Evolutionary conservation across 176 grass and related monocot species (phyloP).

Genomic region (Eragrostis nindensis): DNA sequence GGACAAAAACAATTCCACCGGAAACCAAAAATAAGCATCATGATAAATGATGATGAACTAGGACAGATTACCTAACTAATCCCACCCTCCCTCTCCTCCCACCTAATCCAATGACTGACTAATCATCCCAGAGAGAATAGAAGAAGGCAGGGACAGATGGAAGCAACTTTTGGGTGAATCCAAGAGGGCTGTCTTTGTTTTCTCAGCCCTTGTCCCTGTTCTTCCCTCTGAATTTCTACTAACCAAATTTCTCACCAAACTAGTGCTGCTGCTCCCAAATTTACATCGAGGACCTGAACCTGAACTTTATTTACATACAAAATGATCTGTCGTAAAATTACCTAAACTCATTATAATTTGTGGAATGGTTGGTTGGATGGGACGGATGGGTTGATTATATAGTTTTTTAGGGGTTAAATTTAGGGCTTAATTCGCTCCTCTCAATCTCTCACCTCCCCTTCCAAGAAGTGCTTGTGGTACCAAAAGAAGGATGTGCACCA

Average conservation of each 20-base stretch:
- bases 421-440: constrained; percentile 42
- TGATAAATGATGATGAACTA: constrained; percentile 29
- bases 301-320: constrained; percentile 64
- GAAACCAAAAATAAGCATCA: constrained; percentile 48
- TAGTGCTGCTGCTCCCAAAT: constrained; percentile 43
- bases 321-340: constrained; percentile 59
- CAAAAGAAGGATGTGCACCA: constrained; percentile 25
- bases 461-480: constrained; percentile 2
- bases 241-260: background rate
- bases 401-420: constrained; percentile 54
- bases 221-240: constrained; percentile 40
- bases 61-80: constrained; percentile 56
- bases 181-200: constrained; percentile 1
- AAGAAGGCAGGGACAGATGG: background rate
- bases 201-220: constrained; percentile 38
- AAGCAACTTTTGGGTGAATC: constrained; percentile 16
- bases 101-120: constrained; percentile 43
- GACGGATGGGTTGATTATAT: constrained; percentile 43
- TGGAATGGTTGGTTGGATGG: constrained; percentile 4
- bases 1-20: constrained; percentile 64
- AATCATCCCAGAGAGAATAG: constrained; percentile 27
- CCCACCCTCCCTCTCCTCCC: constrained; percentile 24
- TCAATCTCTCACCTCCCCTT: background rate
- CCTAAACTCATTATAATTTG: constrained; percentile 53
- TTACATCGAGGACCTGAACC: constrained; percentile 45